Evolutionary conservation across 2,329 filamentous ascomycete species (phyloP), one percentile per base, ranked within the genome.

Genomic region (Fusarium dlaminii): DNA sequence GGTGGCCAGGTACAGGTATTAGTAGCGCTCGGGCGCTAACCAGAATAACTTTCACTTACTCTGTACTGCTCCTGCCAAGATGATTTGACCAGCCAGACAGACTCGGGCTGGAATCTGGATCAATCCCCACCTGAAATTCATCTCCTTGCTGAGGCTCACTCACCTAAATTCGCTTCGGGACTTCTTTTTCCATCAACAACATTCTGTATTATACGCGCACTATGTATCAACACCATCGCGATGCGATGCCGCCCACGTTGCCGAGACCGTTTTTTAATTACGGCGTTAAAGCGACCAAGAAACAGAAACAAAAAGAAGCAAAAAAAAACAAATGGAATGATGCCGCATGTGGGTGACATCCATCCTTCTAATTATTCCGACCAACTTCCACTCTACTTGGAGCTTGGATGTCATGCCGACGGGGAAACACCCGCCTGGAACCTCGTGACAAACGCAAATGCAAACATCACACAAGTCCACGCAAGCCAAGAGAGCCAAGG

Each of bases 151-250:
- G 45, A 67, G 61, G 68, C 36, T 63, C 61, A 29, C 40, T 58
- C 45, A 55, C 36, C 52, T 52, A 54, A 45, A 22, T 42, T n/a
- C 54, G 56, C 48, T 45, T 51, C 63, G 52, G 55, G 63, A 17
- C 52, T 49, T 61, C 55, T 74, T 72, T 74, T 75, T 72, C 68
- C 72, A 72, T 69, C 72, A 72, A 75, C 72, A 74, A 68, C 72
- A 72, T 43, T 18, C 37, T 72, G 48, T 66, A 45, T 68, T 52
- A 60, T 57, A 46, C 32, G 60, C 70, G 63, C 51, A 72, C 51
- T 54, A 67, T 61, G 59, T 51, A 67, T 49, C 51, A 46, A 49
- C 51, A 46, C 37, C 36, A 49, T 56, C 58, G 39, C 54, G 34
- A 55, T 40, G 27, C 51, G 34, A 55, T 68, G 60, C 49, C 32